A percentile compares a stretch with the other conserved stretches of the same genome.
These are phyloP conservation scores for Zizania palustris DNA, from an alignment of 202 grass and related monocot genomes.

Conservation along the genomic window DNA sequence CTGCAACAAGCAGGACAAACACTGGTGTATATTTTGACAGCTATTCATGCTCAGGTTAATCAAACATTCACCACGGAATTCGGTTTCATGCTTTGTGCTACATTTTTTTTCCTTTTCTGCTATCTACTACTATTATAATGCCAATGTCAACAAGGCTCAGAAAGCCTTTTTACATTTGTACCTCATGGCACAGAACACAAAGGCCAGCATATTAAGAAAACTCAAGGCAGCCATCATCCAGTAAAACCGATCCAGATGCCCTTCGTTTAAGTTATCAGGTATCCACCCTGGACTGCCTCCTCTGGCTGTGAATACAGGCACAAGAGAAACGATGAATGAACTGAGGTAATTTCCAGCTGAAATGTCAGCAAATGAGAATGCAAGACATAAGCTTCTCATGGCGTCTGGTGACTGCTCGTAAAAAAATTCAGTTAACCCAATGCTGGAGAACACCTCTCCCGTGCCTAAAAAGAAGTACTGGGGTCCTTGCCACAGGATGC, in stretches of 20 bases:
- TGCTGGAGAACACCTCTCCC: conserved; percentile 49
- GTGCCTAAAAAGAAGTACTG: conserved; percentile 62
- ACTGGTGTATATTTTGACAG: background rate
- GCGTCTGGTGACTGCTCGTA: conserved; percentile 56
- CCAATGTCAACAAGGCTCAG: conserved; percentile 17
- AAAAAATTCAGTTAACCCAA: conserved; percentile 58
- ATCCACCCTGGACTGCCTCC: conserved; percentile 55
- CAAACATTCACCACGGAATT: background rate
- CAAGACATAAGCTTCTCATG: conserved; percentile 56
- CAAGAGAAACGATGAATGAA: conserved; percentile 44
- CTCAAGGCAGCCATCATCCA: conserved; percentile 48
- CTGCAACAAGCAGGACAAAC: background rate
- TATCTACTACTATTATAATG: background rate
- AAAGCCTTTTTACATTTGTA: conserved; percentile 46
- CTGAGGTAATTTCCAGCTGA: conserved; percentile 53
- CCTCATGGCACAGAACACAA: conserved; percentile 40
- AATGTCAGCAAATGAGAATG: conserved; percentile 41
- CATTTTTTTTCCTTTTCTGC: background rate
- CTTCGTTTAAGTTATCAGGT: conserved; percentile 54
- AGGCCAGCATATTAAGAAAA: conserved; percentile 37
- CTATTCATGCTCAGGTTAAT: background rate
- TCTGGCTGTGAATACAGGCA: conserved; percentile 39
- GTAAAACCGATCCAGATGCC: conserved; percentile 58
- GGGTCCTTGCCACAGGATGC: conserved; percentile 65
- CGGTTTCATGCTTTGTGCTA: background rate